Evolutionary conservation across 257 asterid species (phyloP).

Genomic region (Solanum acaule): DNA sequence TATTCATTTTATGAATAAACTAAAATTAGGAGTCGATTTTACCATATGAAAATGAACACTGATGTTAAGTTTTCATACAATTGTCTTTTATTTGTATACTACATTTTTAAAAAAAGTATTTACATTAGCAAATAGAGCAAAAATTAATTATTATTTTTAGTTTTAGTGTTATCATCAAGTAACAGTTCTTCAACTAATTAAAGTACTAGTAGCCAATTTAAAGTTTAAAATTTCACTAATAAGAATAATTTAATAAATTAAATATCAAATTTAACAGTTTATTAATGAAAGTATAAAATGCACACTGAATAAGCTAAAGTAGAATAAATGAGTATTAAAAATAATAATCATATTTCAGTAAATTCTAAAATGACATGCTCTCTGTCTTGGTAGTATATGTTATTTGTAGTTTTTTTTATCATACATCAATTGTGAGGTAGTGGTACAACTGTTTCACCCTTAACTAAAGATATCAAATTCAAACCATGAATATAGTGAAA

Average conservation of each 20-base stretch:
- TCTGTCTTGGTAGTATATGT: not conserved
- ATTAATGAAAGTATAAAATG: not conserved
- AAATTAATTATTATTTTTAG: no score
- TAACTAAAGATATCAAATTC: accelerated
- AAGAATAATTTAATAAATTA: not conserved
- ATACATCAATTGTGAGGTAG: no score
- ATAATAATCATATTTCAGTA: no score
- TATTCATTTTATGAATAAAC: no score
- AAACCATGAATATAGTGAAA: no score
- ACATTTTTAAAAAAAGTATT: no score
- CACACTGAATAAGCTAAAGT: not conserved
- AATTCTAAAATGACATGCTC: not conserved
- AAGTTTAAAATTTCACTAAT: not conserved
- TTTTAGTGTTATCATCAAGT: not conserved
- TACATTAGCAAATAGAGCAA: not conserved
- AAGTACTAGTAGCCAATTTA: not conserved
- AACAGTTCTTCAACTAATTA: not conserved
- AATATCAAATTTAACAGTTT: not conserved
- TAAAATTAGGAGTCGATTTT: no score
- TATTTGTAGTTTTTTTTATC: no score
- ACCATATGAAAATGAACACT: no score
- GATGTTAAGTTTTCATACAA: no score
- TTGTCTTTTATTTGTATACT: no score
- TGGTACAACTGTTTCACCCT: accelerated
- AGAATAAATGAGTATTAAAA: not conserved